Base-by-base conservation (phyloP, 441 rosid genomes). In the Populus trichocarpa region DNA sequence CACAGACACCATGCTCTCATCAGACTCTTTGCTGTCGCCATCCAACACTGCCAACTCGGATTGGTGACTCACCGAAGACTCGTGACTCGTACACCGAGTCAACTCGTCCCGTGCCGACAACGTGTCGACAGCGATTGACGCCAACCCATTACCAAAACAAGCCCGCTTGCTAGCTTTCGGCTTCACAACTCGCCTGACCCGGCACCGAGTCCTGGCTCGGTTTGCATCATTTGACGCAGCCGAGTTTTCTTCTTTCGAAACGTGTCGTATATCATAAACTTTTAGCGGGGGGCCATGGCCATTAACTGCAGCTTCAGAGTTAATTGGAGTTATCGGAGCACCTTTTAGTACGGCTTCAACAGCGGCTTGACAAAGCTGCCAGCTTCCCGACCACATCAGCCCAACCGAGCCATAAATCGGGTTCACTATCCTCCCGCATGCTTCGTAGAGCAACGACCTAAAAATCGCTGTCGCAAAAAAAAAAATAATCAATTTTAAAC, bases 211-310 rank as follows among this genome's bases (percentile, higher is more conserved):
- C 86, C 86, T 93, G 32, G 57, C 79, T 26, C 86, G 84, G 72
- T 78, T 80, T 2, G 71, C 84, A 59, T 87, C 88, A 72, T n/a
- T 72, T 5, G 85, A 75, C 4, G 85, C 87, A 7, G 88, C 88
- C 4, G 93, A 87, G 84, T 80, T 88, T 70, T 89, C 97, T 8
- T 89, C 95, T 71, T 90, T 93, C 1, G 95, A 85, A 68, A 92
- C 91, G 81, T 95, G 99, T 8, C 98, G 96, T 36, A 95, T 89
- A 78, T 93, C 98, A 72, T 85, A 88, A 23, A 88, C 89, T 76
- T 92, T 95, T n/a, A 90, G 80, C 9, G 98, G 97, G 71, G 95
- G 96, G 2, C 90, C 87, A 53, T 89, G 87, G 68, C 91, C 87
- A 2, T 76, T 83, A 25, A 83, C 90, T 3, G 94, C 95, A 2